Evolutionary conservation across 805 yeast species (phyloP).

Genomic region (Barnettozyma californica): DNA sequence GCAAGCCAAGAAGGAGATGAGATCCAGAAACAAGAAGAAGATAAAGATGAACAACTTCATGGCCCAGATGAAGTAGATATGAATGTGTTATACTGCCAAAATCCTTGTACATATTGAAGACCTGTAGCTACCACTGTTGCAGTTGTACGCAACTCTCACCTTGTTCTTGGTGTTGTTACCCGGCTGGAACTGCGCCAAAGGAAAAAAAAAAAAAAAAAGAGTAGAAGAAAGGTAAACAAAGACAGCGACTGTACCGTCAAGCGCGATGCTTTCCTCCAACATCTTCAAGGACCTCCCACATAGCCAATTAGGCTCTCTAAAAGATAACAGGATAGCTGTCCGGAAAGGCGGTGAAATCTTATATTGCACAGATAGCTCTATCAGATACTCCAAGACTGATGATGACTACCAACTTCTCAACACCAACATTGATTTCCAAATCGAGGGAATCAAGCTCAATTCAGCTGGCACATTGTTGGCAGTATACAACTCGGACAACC

Average conservation of each 20-base stretch:
- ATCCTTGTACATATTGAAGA: background rate
- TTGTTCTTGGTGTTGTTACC: background rate
- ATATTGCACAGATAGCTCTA: constrained; percentile 14
- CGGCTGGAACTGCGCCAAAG: background rate
- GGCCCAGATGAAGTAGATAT: constrained; percentile 34
- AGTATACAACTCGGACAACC: constrained; percentile 28
- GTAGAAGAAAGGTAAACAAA: constrained; percentile 6
- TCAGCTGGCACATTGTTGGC: constrained; percentile 39
- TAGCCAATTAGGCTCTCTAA: background rate
- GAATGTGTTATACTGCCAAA: background rate
- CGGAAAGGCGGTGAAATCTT: constrained; percentile 18
- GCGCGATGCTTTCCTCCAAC: constrained; percentile 5
- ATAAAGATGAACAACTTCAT: constrained; percentile 80
- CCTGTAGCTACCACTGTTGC: background rate
- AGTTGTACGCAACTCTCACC: no score
- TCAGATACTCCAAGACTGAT: constrained; percentile 15
- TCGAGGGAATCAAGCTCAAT: constrained; percentile 34
- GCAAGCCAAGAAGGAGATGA: constrained; percentile 64
- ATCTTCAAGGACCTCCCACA: background rate
- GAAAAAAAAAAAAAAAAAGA: background rate
- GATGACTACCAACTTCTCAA: constrained; percentile 12
- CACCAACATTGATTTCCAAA: constrained; percentile 24
- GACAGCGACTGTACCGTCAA: background rate
- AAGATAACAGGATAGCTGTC: constrained; percentile 15
- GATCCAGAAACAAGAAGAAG: constrained; percentile 59